These are phyloP conservation scores for Cetraspora pellucida DNA, from an alignment of 192 early-diverging fungal species.

Conservation along the genomic window DNA sequence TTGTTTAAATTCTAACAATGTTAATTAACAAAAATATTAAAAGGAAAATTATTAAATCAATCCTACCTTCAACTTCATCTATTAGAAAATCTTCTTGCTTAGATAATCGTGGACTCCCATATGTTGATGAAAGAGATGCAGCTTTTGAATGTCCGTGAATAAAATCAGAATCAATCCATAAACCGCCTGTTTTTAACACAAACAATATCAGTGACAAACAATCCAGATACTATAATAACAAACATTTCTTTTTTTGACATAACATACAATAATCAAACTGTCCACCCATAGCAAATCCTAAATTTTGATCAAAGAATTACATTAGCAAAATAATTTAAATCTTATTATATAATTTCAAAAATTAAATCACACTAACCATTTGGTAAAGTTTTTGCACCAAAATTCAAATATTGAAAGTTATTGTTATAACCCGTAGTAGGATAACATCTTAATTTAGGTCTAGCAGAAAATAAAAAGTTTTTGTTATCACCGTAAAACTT, in stretches of 20 bases:
- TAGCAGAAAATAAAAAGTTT: slow-evolving; percentile 62
- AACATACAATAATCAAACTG: slow-evolving; percentile 63
- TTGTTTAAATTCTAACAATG: too few species aligned
- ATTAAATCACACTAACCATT: slow-evolving; percentile 54
- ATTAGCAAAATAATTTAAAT: slow-evolving; percentile 4
- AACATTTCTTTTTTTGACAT: too few species aligned
- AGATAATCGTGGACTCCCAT: slow-evolving; percentile 58
- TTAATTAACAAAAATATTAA: too few species aligned
- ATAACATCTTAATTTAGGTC: slow-evolving; percentile 37
- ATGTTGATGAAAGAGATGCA: slow-evolving; percentile 65
- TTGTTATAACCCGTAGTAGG: slow-evolving; percentile 54
- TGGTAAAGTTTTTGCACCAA: slow-evolving; percentile 69
- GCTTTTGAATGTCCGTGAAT: slow-evolving; percentile 61
- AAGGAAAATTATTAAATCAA: not conserved
- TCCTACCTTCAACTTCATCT: slow-evolving; percentile 66
- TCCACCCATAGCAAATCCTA: slow-evolving; percentile 71
- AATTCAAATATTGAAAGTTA: slow-evolving; percentile 77
- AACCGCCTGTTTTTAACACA: slow-evolving; percentile 35
- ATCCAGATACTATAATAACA: too few species aligned
- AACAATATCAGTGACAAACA: too few species aligned
- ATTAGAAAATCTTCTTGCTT: slow-evolving; percentile 59
- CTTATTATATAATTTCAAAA: slow-evolving; percentile 2
- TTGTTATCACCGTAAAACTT: slow-evolving; percentile 63
- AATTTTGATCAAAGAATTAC: not conserved
- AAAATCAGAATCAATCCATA: slow-evolving; percentile 71